Evolutionary conservation across 2,329 filamentous ascomycete species (phyloP).

Genomic region (Monascus ruber): DNA sequence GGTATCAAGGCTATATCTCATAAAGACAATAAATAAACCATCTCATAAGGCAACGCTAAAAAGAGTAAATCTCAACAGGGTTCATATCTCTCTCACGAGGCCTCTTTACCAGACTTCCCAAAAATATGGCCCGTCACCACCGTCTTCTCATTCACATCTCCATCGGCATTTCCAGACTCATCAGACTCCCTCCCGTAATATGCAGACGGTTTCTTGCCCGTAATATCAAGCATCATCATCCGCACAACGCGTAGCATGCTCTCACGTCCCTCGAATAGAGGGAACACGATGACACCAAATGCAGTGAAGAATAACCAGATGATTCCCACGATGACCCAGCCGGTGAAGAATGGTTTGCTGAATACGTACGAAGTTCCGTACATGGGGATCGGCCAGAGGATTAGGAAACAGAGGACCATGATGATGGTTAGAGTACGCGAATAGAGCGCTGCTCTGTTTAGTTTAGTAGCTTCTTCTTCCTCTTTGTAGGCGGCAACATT

Average conservation of each 20-base stretch:
- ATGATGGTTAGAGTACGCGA: conserved; percentile 48
- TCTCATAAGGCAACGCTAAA: no score
- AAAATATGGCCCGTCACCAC: no score
- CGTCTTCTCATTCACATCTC: no score
- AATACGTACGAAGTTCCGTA: conserved; percentile 76
- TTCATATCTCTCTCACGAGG: no score
- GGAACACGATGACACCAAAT: conserved; percentile 67
- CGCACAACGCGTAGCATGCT: conserved; percentile 53
- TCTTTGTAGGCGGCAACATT: conserved; percentile 24
- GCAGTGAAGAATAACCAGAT: conserved; percentile 68
- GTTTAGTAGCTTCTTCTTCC: conserved; percentile 37
- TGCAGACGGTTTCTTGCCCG: conserved; percentile 20
- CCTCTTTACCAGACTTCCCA: no score
- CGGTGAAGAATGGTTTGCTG: conserved; percentile 69
- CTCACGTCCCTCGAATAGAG: conserved; percentile 64
- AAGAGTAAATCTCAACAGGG: no score
- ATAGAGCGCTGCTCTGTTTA: conserved; percentile 44
- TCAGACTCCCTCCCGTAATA: no score
- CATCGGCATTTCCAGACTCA: no score
- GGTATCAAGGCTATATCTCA: no score
- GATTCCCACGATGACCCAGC: conserved; percentile 66
- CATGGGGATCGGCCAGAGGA: conserved; percentile 89
- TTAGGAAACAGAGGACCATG: conserved; percentile 58
- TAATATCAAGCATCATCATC: conserved; percentile 51
- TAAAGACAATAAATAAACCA: no score